A percentile compares a stretch with the other conserved stretches of the same genome.
These are phyloP conservation scores for Aspergillus alliaceus DNA, from an alignment of 2,329 filamentous ascomycete genomes.

Conservation along the genomic window DNA sequence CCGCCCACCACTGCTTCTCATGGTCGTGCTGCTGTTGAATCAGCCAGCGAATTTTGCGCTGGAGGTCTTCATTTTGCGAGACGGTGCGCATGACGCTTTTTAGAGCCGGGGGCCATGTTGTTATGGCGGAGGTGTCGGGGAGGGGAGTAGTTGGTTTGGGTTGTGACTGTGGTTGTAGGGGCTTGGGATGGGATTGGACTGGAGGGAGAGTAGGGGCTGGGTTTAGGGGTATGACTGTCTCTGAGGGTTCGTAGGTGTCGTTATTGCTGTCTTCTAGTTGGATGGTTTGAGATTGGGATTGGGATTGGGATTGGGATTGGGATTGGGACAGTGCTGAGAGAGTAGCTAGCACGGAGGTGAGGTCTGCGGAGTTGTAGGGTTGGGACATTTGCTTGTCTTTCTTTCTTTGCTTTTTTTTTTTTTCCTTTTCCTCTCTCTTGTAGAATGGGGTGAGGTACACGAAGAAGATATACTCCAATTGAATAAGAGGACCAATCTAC, in stretches of 20 bases:
- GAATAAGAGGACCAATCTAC: too few relatives aligned
- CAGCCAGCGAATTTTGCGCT: constrained; percentile 54
- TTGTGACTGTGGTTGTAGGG: background rate
- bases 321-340: constrained; percentile 34
- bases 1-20: constrained; percentile 61
- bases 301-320: background rate
- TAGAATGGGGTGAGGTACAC: too few relatives aligned
- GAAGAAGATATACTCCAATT: too few relatives aligned
- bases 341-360: constrained; percentile 43
- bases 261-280: background rate
- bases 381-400: background rate
- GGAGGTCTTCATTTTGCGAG: constrained; percentile 44
- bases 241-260: background rate
- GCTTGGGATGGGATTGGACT: background rate
- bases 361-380: constrained; percentile 32
- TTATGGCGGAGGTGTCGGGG: constrained; percentile 48
- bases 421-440: background rate
- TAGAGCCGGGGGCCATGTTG: constrained; percentile 53
- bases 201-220: background rate
- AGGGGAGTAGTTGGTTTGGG: constrained; percentile 2
- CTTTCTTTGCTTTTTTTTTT: too few relatives aligned
- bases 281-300: background rate
- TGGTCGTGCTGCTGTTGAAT: constrained; percentile 64
- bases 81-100: constrained; percentile 53
- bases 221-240: background rate